Conservation (phyloP, 768 basidiomycete genomes). For the Psilocybe cyanescens region DNA sequence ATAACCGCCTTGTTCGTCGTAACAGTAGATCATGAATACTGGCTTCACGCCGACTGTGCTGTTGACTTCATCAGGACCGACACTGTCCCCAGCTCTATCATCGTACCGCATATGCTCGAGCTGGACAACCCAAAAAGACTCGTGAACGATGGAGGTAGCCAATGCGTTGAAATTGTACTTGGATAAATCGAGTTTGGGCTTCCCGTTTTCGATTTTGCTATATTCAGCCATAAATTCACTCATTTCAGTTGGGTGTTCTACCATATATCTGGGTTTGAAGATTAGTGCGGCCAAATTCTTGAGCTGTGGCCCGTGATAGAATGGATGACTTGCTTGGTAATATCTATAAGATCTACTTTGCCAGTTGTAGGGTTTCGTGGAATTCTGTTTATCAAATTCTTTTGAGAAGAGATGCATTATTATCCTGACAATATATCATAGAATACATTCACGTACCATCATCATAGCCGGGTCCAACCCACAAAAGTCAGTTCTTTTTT, state of each 20-base stretch:
- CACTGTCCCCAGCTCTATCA: conserved; percentile 17
- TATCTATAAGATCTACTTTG: conserved; percentile 24
- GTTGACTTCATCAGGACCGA: conserved; percentile 19
- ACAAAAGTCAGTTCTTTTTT: conserved; percentile 13
- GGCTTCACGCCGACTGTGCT: conserved; percentile 21
- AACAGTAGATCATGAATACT: conserved; percentile 30
- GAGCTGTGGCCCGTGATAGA: neutral
- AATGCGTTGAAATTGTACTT: conserved; percentile 26
- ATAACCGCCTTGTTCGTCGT: conserved; percentile 30
- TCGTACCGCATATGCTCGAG: conserved; percentile 31
- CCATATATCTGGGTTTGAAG: conserved; percentile 22
- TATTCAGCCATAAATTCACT: conserved; percentile 19
- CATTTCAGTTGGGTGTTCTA: conserved; percentile 28
- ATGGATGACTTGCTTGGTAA: conserved; percentile 21
- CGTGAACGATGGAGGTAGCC: conserved; percentile 24
- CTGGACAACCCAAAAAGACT: conserved; percentile 38
- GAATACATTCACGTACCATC: conserved; percentile 5
- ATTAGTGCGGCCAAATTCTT: neutral
- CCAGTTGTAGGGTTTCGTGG: conserved; percentile 27
- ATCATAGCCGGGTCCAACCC: conserved; percentile 18
- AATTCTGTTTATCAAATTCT: conserved; percentile 21
- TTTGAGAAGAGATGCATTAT: neutral
- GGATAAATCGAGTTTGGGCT: conserved; percentile 23
- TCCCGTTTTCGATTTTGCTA: conserved; percentile 13
- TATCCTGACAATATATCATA: neutral